These are phyloP conservation scores for Glonium stellatum DNA, from an alignment of 495 filamentous ascomycete species.

Conservation along the genomic window DNA sequence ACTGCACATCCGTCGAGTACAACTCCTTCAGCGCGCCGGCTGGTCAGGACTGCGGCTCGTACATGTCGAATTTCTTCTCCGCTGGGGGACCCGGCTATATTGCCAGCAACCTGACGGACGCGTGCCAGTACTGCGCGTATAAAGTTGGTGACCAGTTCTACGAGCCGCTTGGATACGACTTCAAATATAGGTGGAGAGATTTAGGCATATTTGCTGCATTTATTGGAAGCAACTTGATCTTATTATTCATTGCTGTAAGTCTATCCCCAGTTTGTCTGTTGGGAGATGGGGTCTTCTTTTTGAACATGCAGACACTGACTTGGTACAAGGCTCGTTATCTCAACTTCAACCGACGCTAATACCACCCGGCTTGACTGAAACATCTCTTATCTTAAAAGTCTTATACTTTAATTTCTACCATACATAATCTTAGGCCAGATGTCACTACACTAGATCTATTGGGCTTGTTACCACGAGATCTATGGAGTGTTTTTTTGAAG, in stretches of 20 bases:
- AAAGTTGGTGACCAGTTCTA: slow-evolving; percentile 75
- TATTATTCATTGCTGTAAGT: slow-evolving; percentile 63
- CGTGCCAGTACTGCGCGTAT: slow-evolving; percentile 72
- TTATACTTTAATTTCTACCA: neutral
- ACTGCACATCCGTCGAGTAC: slow-evolving; percentile 50
- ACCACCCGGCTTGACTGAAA: neutral
- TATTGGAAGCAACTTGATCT: slow-evolving; percentile 66
- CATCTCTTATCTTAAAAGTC: neutral
- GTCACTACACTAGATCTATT: too few species aligned
- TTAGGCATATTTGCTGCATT: slow-evolving; percentile 69
- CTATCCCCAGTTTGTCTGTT: neutral
- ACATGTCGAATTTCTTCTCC: slow-evolving; percentile 64
- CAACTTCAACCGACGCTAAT: slow-evolving; percentile 57
- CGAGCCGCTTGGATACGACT: slow-evolving; percentile 53
- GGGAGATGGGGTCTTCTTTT: too few species aligned
- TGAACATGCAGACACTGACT: slow-evolving; percentile 24
- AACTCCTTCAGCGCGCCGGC: slow-evolving; percentile 55
- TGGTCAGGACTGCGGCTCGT: slow-evolving; percentile 60
- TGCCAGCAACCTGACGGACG: slow-evolving; percentile 51
- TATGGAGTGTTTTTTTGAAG: too few species aligned
- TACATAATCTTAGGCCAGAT: neutral
- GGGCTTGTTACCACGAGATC: too few species aligned
- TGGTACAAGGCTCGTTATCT: slow-evolving; percentile 50
- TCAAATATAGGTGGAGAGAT: slow-evolving; percentile 67
- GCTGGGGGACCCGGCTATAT: slow-evolving; percentile 62